phyloP scores from a whole-genome alignment of 1,284 basidiomycete genomes.

The Hemileia vastatrix region DNA sequence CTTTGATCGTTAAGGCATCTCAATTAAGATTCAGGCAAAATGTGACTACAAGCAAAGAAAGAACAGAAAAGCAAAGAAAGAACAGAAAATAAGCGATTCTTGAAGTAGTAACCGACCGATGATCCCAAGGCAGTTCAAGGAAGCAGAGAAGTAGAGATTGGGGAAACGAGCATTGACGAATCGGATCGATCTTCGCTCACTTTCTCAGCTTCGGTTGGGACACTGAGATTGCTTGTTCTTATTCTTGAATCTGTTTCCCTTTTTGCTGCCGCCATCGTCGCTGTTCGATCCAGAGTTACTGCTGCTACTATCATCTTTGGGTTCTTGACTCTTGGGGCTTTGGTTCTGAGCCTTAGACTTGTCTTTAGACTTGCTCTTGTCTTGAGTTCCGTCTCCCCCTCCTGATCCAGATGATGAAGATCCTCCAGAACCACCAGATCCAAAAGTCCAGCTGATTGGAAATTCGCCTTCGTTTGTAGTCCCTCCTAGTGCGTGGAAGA shows the following conservation, averaged over 20 bases:
- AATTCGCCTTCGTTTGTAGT: background rate
- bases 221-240: background rate
- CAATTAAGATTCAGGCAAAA: too few relatives aligned
- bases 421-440: background rate
- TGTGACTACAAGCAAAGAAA: too few relatives aligned
- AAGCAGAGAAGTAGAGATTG: background rate
- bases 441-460: conserved; percentile 9
- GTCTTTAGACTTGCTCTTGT: conserved; percentile 3
- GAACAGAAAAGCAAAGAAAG: too few relatives aligned
- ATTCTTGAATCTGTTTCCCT: background rate
- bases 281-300: background rate
- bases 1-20: too few relatives aligned
- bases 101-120: too few relatives aligned
- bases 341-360: conserved; percentile 2
- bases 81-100: too few relatives aligned
- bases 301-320: background rate
- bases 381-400: background rate
- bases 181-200: too few relatives aligned
- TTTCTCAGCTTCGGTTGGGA: background rate
- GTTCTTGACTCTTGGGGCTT: background rate
- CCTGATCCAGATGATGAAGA: background rate
- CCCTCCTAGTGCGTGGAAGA: conserved; percentile 8
- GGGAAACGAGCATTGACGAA: background rate
- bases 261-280: background rate
- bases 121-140: background rate